Evolutionary conservation across 768 basidiomycete species (phyloP).

Genomic region (Boletus huronensis): DNA sequence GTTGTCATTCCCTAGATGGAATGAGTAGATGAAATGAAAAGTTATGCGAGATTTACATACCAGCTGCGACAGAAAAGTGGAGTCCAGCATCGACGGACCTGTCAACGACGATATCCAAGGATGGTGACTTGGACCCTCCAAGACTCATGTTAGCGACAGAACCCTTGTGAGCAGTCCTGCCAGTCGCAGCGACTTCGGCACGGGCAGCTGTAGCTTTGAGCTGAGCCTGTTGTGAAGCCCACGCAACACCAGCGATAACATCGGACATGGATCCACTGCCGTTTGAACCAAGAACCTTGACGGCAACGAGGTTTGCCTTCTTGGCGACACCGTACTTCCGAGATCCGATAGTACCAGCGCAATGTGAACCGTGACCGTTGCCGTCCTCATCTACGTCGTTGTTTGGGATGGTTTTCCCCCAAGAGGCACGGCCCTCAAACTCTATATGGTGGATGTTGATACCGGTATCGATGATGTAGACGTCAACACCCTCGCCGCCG

Average conservation of each 20-base stretch:
- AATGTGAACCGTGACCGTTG: slow-evolving; percentile 95
- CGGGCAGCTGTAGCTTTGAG: slow-evolving; percentile 57
- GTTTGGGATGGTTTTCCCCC: slow-evolving; percentile 90
- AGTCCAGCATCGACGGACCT: slow-evolving; percentile 78
- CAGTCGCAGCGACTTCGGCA: slow-evolving; percentile 65
- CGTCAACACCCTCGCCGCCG: slow-evolving; percentile 94
- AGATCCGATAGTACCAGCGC: slow-evolving; percentile 95
- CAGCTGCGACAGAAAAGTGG: slow-evolving; percentile 97
- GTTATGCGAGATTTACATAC: slow-evolving; percentile 39
- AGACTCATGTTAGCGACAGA: slow-evolving; percentile 97
- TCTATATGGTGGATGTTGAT: slow-evolving; percentile 84
- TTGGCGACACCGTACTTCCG: slow-evolving; percentile 94
- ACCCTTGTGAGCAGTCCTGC: slow-evolving; percentile 84
- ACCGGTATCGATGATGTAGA: slow-evolving; percentile 84
- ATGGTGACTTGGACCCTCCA: slow-evolving; percentile 87
- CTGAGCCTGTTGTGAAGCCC: slow-evolving; percentile 57
- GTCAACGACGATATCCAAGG: slow-evolving; percentile 84
- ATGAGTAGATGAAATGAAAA: background rate
- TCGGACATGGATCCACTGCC: slow-evolving; percentile 95
- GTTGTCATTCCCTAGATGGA: slow-evolving; percentile 66
- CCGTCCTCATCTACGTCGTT: slow-evolving; percentile 86
- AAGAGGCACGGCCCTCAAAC: slow-evolving; percentile 83
- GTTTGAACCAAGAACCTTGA: slow-evolving; percentile 92
- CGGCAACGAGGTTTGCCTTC: slow-evolving; percentile 82
- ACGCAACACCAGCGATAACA: slow-evolving; percentile 84